phyloP scores from a whole-genome alignment of 2,329 filamentous ascomycete genomes.

The Saccharata proteae region DNA sequence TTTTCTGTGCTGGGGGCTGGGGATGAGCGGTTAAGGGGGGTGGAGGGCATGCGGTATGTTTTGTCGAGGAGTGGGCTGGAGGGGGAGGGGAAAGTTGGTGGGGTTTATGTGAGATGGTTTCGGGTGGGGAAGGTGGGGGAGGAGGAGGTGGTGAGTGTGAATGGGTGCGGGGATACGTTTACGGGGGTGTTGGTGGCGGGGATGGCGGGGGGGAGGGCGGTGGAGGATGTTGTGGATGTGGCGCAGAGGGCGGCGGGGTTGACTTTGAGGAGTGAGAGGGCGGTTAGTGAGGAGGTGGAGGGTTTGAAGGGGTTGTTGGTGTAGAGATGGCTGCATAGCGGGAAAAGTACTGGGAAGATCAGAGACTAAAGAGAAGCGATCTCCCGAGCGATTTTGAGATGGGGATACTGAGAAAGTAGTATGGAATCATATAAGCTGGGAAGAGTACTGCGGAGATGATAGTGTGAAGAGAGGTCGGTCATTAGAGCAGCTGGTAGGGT shows the following conservation, averaged over 20 bases:
- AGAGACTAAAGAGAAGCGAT: no score
- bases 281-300: constrained; percentile 5
- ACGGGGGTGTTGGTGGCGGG: constrained; percentile 75
- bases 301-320: constrained; percentile 1
- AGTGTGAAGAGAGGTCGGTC: no score
- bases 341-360: no score
- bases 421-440: no score
- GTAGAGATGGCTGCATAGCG: no score
- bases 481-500: no score
- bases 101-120: constrained; percentile 69
- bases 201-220: constrained; percentile 43
- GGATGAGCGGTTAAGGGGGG: constrained; percentile 54
- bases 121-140: constrained; percentile 47
- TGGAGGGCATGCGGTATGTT: constrained; percentile 56
- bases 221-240: constrained; percentile 57
- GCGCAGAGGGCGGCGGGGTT: constrained; percentile 72
- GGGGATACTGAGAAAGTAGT: no score
- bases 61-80: constrained; percentile 46
- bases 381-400: no score
- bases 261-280: constrained; percentile 53
- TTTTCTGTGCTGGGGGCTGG: constrained; percentile 56
- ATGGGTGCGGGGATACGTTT: constrained; percentile 90
- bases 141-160: constrained; percentile 71
- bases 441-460: no score
- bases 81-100: constrained; percentile 47